These are phyloP conservation scores for Cornus kousa DNA, from an alignment of 148 eudicot genomes.

Conservation along the genomic window DNA sequence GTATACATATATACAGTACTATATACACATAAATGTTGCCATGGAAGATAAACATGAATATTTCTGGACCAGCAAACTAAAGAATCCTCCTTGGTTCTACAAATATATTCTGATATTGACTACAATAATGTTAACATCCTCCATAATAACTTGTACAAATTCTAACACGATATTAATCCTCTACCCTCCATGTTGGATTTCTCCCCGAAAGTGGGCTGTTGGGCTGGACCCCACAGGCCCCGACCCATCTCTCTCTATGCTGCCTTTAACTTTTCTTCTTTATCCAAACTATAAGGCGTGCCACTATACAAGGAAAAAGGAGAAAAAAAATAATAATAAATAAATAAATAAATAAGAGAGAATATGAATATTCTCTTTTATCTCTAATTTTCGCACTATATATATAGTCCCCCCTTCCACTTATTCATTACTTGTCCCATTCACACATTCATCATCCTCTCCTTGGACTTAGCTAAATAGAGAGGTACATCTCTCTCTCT, in stretches of 20 bases:
- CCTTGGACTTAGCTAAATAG: too few species aligned
- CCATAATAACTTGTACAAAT: neutral
- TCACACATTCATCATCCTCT: too few species aligned
- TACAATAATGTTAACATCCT: conserved; percentile 4
- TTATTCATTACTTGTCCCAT: too few species aligned
- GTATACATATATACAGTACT: neutral
- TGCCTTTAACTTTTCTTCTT: neutral
- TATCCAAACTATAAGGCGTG: neutral
- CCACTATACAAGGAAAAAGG: neutral
- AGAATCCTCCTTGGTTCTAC: too few species aligned
- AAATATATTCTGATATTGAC: neutral
- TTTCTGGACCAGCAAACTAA: neutral
- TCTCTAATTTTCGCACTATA: neutral
- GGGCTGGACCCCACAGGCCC: neutral
- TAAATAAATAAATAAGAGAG: too few species aligned
- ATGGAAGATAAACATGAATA: neutral
- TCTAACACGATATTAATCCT: neutral
- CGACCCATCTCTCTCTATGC: neutral
- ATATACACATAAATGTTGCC: neutral
- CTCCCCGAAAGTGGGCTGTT: neutral
- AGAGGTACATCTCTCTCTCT: too few species aligned
- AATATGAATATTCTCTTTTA: too few species aligned
- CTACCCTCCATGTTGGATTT: neutral
- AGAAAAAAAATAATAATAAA: too few species aligned
- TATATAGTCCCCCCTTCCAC: too few species aligned